A percentile compares a stretch with the other conserved stretches of the same genome.
Conservation (phyloP, 2,329 filamentous ascomycete species). For the Diplocarpon mali region DNA sequence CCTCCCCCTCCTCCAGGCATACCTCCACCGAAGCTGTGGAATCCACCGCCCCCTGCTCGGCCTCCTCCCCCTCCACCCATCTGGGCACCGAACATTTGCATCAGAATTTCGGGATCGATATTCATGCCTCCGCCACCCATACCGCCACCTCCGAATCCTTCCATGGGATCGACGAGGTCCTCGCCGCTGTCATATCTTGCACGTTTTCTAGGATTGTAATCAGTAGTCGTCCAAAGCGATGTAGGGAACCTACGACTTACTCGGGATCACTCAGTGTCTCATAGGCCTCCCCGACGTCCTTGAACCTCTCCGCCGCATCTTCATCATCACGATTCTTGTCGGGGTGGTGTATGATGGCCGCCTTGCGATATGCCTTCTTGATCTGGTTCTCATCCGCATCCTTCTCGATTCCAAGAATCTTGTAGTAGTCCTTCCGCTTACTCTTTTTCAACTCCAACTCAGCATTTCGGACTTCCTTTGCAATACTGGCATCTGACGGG, state of each 20-base stretch:
- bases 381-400: constrained; percentile 74
- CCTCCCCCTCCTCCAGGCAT: constrained; percentile 30
- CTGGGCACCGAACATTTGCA: constrained; percentile 28
- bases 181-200: constrained; percentile 86
- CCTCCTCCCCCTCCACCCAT: constrained; percentile 35
- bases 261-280: constrained; percentile 90
- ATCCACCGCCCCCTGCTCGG: constrained; percentile 39
- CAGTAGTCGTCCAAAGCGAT: constrained; percentile 23
- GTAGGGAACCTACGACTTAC: constrained; percentile 40
- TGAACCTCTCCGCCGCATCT: constrained; percentile 82
- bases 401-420: constrained; percentile 84
- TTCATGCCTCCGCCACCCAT: constrained; percentile 38
- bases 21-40: constrained; percentile 37
- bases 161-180: constrained; percentile 76
- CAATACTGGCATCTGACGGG: constrained; percentile 68
- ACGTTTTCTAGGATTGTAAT: constrained; percentile 54
- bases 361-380: constrained; percentile 93
- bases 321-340: constrained; percentile 93
- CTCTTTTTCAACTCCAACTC: constrained; percentile 97
- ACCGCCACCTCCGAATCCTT: constrained; percentile 56
- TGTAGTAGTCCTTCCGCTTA: constrained; percentile 96
- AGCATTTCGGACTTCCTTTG: constrained; percentile 77
- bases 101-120: constrained; percentile 28
- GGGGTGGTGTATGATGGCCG: constrained; percentile 88
- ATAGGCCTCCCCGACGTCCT: constrained; percentile 95